Base-by-base conservation (phyloP, 2,329 filamentous ascomycete species). In the Gaeumannomyces tritici region DNA sequence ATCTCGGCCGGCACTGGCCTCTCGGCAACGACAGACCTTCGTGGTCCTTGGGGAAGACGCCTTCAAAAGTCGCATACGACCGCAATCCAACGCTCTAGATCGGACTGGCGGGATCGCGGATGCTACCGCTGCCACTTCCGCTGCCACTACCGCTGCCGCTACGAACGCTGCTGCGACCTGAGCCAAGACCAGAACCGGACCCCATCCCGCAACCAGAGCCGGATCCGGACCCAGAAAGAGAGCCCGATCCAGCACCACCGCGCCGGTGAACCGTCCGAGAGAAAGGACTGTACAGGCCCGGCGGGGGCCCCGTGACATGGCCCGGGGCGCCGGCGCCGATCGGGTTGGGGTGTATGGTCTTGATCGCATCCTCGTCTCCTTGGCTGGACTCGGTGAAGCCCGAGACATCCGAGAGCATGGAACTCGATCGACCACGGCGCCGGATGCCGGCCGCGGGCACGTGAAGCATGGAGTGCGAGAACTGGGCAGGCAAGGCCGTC, bases 341-440 rank as follows among this genome's bases (percentile, higher is more conserved):
- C 63, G 64, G 60, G 47, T 65, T 67, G 55, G 35, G 33, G 26
- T 54, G n/a, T 28, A 42, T 51, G 42, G 26, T 29, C 33, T 15
- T 60, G 35, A 12, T 35, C 59, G 24, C 27, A 15, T 76, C 77
- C 26, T 79, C 76, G 27, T 82, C 82, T 57, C 81, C 83, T 59
- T 77, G 77, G 67, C 81, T 86, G 21, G 80, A 84, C 73, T 87
- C 83, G 9, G 85, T 88, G 67, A 88, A 86, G 26, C 85, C 84
- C n/a, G 84, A 87, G 3, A 88, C 76, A 67, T 87, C 82, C 68
- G 84, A 87, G 2, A 88, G 80, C 85, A 88, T 88, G 63, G 83
- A 87, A 12, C 83, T 87, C 33, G 84, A 87, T 59, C 85, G 81
- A 27, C 83, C 84, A 57, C 85, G 75, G 33, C 76, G 75, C 42